A percentile compares a stretch with the other conserved stretches of the same genome.
Evolutionary conservation across 495 filamentous ascomycete species (phyloP).

Genomic region (Talaromyces trachyspermus): DNA sequence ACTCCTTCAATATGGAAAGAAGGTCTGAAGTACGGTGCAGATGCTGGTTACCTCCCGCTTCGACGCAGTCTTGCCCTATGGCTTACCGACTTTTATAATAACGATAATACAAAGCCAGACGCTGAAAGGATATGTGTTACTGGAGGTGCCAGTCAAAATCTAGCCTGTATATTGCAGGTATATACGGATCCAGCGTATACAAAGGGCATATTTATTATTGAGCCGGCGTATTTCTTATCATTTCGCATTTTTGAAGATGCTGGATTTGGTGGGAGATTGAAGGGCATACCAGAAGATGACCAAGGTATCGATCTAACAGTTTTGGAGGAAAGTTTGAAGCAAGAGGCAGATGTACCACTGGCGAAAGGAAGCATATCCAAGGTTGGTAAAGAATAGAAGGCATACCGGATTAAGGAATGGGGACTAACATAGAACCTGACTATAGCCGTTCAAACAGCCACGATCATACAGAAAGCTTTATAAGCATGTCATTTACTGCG

Average conservation of each 20-base stretch:
- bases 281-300: conserved; percentile 56
- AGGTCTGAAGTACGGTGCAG: conserved; percentile 61
- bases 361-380: conserved; percentile 8
- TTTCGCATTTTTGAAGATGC: conserved; percentile 62
- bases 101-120: conserved; percentile 12
- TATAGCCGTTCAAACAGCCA: conserved; percentile 17
- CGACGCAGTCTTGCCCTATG: conserved; percentile 53
- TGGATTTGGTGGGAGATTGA: conserved; percentile 44
- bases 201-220: conserved; percentile 54
- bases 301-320: conserved; percentile 52
- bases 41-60: conserved; percentile 55
- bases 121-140: conserved; percentile 57
- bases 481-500: conserved; percentile 58
- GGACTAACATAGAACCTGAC: background rate
- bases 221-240: conserved; percentile 62
- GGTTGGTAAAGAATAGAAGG: conserved; percentile 7
- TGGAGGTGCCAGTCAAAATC: conserved; percentile 57
- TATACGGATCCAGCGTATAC: conserved; percentile 63
- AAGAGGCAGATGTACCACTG: conserved; percentile 5
- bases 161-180: conserved; percentile 52
- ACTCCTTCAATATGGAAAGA: conserved; percentile 39
- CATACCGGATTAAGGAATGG: background rate
- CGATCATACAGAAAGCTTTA: conserved; percentile 48
- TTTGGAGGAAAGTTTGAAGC: conserved; percentile 35
- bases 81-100: conserved; percentile 48